Evolutionary conservation across 176 grass and related monocot genomes (phyloP), one percentile per base, ranked within the genome.

Genomic region (Otatea glauca): DNA sequence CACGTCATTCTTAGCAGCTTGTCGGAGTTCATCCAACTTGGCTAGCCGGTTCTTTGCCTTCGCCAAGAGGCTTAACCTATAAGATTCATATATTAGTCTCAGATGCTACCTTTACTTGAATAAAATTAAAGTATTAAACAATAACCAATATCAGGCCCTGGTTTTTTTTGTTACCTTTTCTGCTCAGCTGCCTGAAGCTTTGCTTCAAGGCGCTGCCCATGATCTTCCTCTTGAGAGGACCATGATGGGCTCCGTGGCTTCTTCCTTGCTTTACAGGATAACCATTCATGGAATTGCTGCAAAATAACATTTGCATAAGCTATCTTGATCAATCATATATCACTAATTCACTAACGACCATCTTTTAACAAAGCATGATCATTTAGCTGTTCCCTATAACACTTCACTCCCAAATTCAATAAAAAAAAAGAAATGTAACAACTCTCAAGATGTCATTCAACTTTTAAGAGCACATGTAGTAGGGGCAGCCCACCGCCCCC

Each of bases 151-250:
- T 56, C 18, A 59, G 18, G 15, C 3, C 29, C 16, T 70, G 45
- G 0, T 17, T 43, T 32, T 32, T 32, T 20, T 17, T 51, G 54
- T 78, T 79, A 91, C 91, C 96, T 99, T 83, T 99, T 99, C 76
- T 96, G 91, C 71, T 99, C 96, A 58, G 96, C 96, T 62, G 96
- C 96, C 81, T 87, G 65, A 94, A 99, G 96, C 65, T 82, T 99
- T 0, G 93, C 96, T 80, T 99, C 91, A 70, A 99, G 91, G 39
- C 91, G 79, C 83, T 94, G 93, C 17, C 88, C 88, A 9, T 93
- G 92, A 91, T 99, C 93, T 32, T 99, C 96, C 77, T 96, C 96
- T 76, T 99, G 96, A 79, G 96, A 96, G 2, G 96, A 99, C 96
- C 96, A 99, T 8, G 93, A 99, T 3, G 96, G 96, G 65, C 96